These are phyloP conservation scores for Pythium aphanidermatum DNA, from an alignment of 352 stramenopile genomes.

Conservation along the genomic window DNA sequence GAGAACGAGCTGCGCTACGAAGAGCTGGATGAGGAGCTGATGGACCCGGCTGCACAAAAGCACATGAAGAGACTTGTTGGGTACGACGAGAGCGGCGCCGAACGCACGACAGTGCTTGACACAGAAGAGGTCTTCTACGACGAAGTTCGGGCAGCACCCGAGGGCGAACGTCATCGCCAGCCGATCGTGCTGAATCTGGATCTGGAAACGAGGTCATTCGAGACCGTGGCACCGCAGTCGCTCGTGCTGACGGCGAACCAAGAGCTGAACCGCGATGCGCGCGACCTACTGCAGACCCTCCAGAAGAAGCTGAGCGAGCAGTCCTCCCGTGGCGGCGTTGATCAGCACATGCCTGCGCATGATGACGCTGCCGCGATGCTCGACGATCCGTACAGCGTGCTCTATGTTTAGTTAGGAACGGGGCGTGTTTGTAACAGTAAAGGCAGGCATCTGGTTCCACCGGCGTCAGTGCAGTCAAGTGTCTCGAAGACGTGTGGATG, in stretches of 20 bases:
- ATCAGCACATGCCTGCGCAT: background rate
- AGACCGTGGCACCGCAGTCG: constrained; percentile 10
- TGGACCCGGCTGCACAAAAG: constrained; percentile 29
- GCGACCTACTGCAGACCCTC: constrained; percentile 41
- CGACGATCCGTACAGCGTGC: constrained; percentile 42
- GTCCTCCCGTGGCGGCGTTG: no score
- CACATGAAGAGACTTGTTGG: constrained; percentile 55
- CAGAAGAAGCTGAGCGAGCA: constrained; percentile 38
- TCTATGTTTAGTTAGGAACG: constrained; percentile 33
- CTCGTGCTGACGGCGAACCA: constrained; percentile 37
- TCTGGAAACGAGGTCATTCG: constrained; percentile 38
- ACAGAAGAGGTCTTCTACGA: constrained; percentile 34
- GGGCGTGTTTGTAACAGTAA: background rate
- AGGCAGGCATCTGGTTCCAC: constrained; percentile 2
- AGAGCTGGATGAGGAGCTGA: constrained; percentile 24
- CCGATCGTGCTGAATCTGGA: constrained; percentile 43
- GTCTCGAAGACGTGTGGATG: no score
- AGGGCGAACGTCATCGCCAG: constrained; percentile 14
- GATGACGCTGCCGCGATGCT: constrained; percentile 22
- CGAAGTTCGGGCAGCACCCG: background rate
- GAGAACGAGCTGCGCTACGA: constrained; percentile 52
- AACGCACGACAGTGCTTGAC: constrained; percentile 43
- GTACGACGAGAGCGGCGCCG: constrained; percentile 35
- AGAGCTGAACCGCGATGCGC: constrained; percentile 44
- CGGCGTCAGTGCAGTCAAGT: no score